Evolutionary conservation across 441 rosid genomes (phyloP), one percentile per base, ranked within the genome.

Genomic region (Macaranga tanarius): DNA sequence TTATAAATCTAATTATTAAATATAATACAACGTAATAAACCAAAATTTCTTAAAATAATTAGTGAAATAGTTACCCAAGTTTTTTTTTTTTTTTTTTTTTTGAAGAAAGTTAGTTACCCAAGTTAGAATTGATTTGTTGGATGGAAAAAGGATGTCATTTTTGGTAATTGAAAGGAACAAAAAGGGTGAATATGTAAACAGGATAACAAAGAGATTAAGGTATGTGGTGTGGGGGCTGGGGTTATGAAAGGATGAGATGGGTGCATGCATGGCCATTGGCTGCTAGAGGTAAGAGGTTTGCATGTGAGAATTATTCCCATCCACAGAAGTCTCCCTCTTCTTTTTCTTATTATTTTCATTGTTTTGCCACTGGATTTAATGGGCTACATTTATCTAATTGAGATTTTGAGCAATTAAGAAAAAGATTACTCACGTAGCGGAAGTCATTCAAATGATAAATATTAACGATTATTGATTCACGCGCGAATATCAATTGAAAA

Each of bases 161-260:
- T 62, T 11, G 66, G 75, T 28, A 77, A 78, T 74, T 59, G 38
- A 23, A 15, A 7, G 20, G 1, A 60, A 3, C 62, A 70, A 65
- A 62, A 23, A 47, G 70, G 74, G 75, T 19, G 65, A 74, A 65
- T 12, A 0, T 48, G 17, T 48, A 72, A 75, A 70, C 42, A 66
- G 69, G 25, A 72, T 62, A 65, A n/a, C 10, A 65, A 61, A 72
- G 55, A 60, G 64, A 72, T 63, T 23, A 65, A 50, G 66, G 75
- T 69, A 72, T 80, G 84, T 79, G 88, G 89, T 70, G 78, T 74
- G 81, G 79, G 71, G 72, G 71, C 47, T 61, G 64, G 28, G 23
- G 60, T 40, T 10, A 11, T 51, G 65, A 71, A 62, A 59, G 67
- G 86, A 76, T 81, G 81, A 82, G 85, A 79, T 73, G 44, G 75